Percentiles rank a stretch among this genome's conserved stretches.
Evolutionary conservation across 225 moss, liverwort and hornwort genomes (phyloP).

Genomic region (Rhytidiadelphus loreus): DNA sequence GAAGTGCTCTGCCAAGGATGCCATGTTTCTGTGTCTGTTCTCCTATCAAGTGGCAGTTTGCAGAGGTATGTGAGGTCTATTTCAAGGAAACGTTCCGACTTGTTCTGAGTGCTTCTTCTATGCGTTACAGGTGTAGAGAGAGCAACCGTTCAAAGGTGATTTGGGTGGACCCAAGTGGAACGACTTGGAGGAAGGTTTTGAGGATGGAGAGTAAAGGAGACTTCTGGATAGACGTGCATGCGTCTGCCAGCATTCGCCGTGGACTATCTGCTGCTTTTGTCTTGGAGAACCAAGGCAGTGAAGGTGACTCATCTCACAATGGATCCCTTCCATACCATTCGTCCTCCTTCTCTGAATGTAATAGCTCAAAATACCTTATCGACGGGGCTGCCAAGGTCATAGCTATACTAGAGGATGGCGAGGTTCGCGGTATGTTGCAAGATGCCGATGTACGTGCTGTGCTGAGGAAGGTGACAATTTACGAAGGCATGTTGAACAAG

Average conservation of each 20-base stretch:
- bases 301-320: slow-evolving; percentile 18
- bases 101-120: background rate
- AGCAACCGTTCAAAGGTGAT: background rate
- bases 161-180: too few species aligned
- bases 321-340: background rate
- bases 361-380: background rate
- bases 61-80: background rate
- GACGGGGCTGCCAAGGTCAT: background rate
- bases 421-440: slow-evolving; percentile 17
- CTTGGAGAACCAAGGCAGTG: slow-evolving; percentile 16
- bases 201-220: background rate
- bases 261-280: background rate
- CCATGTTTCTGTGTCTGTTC: background rate
- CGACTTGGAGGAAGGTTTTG: background rate
- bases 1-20: background rate
- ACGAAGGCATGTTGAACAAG: slow-evolving; percentile 25
- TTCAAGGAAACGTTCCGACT: background rate
- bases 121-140: background rate
- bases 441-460: slow-evolving; percentile 28
- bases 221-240: background rate
- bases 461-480: slow-evolving; percentile 34
- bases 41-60: background rate
- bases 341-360: slow-evolving; percentile 12
- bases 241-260: background rate
- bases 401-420: slow-evolving; percentile 9